Base-by-base conservation (phyloP, 306 rosid species). In the Prunus fruticosa region DNA sequence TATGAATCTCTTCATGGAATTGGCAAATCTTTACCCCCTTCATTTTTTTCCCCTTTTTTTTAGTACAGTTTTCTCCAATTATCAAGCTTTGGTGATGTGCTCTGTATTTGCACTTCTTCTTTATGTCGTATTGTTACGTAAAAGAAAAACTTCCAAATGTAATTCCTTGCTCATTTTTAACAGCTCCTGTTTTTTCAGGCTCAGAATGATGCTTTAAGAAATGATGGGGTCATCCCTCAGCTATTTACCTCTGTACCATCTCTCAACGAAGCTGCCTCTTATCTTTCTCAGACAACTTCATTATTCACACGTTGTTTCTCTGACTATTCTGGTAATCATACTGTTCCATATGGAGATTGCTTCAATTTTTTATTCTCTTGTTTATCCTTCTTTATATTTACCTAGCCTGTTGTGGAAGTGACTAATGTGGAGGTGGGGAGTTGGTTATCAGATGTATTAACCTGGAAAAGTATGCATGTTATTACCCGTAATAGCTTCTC, bases 201-300 rank as follows among this genome's bases (percentile, higher is more conserved):
- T 53, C 87, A 80, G 82, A 86, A 75, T 76, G 86, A 87, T 73
- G 79, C 76, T 67, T 65, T 79, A 78, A 47, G 76, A 76, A 71
- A 77, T 71, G 92, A 88, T 70, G 91, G 97, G 52, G 74, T 89
- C 76, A 79, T 92, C 78, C 99, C 97, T 78, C 91, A 89, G 43
- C 80, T 96, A 54, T 85, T 92, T 80, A 90, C 97, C 28, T 92
- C 98, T 32, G 85, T 96, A 52, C 97, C 99, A n/a, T 79, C 91
- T 65, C 88, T 96, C 62, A 88, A 86, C 75, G 97, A 88, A 1
- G 99, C 98, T 71, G 97, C 98, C 62, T 86, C 98, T 71, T 96
- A 92, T 82, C 72, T 96, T 66, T 88, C 97, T 67, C 96, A 89
- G 82, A 92, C 96, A 79, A 88, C 99, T n/a, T 88, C 97, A 47